Conservation (phyloP, 2,329 filamentous ascomycete species). For the Colletotrichum karsti region DNA sequence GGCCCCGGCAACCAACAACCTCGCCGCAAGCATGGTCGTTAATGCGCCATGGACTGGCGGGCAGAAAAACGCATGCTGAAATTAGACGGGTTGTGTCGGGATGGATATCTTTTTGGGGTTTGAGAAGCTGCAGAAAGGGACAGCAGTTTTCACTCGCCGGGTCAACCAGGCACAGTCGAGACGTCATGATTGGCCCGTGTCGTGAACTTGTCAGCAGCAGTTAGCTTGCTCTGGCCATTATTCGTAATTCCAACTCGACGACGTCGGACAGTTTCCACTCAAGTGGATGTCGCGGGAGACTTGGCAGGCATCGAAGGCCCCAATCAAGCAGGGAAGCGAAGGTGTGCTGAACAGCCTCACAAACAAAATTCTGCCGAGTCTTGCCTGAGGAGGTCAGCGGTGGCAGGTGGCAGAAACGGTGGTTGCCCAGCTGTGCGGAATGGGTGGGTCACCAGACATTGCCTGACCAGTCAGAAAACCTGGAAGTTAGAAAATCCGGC, state of each 20-base stretch:
- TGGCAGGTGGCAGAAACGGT: not conserved
- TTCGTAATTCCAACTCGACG: constrained; percentile 19
- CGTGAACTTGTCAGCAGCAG: not conserved
- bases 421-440: constrained; percentile 13
- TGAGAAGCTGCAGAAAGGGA: not conserved
- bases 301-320: not conserved
- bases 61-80: not conserved
- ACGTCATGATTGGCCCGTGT: constrained; percentile 23
- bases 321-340: not conserved
- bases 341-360: not conserved
- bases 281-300: constrained; percentile 4
- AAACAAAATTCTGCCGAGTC: not conserved
- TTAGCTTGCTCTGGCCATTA: constrained; percentile 22
- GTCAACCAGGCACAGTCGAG: constrained; percentile 15
- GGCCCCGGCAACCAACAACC: constrained; percentile 4
- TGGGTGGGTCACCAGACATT: not conserved
- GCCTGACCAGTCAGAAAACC: constrained; percentile 1
- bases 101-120: not conserved
- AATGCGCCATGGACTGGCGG: not conserved
- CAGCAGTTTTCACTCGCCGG: constrained; percentile 2
- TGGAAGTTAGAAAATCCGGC: constrained; percentile 25
- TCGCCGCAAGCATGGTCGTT: not conserved
- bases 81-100: not conserved
- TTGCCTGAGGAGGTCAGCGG: not conserved
- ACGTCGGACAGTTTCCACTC: constrained; percentile 26